Evolutionary conservation across 169 alveolate species (phyloP), one percentile per base, ranked within the genome.

Genomic region (Theileria annulata): DNA sequence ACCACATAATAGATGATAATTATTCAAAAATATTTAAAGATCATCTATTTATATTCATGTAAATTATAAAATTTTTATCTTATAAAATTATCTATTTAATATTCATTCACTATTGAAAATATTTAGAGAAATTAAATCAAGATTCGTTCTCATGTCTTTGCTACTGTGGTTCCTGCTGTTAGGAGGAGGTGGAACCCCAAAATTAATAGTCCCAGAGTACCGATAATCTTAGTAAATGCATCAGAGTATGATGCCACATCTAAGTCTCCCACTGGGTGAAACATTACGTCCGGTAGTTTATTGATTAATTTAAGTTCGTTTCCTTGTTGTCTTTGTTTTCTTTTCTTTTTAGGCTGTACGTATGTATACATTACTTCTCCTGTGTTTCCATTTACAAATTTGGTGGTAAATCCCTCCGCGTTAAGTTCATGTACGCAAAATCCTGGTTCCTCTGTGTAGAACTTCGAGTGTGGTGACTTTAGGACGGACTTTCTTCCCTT

Each of bases 391-490:
- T 87, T 78, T 33, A 93, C 72, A 74, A 93, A 88, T 68, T 89
- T 86, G 21, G 96, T 93, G 31, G 87, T 76, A 48, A 93, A 72
- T 10, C 94, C 95, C 28, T 87, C 91, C 19, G 90, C 89, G 17
- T 85, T 73, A 58, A 92, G 85, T 71, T 91, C 95, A 73, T 92
- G 96, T 63, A 89, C 68, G 64, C 96, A 92, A 79, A 93, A 93
- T 13, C 96, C 96, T 25, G 90, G 77, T 47, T 83, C 91, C 21
- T 89, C 93, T 64, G 91, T 77, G 91, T 70, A 92, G 77, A 90
- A 93, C 63, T 76, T 68, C 9, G 94, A 87, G 21, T 89, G 79
- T 0, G 92, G 59, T 28, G 81, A 37, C 72, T 71, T 88, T 27
- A 91, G 71, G 23, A 91, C 69, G 0, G 93, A 49, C 25, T 85